These are phyloP conservation scores for Cicer bijugum DNA, from an alignment of 306 rosid species.

Conservation along the genomic window DNA sequence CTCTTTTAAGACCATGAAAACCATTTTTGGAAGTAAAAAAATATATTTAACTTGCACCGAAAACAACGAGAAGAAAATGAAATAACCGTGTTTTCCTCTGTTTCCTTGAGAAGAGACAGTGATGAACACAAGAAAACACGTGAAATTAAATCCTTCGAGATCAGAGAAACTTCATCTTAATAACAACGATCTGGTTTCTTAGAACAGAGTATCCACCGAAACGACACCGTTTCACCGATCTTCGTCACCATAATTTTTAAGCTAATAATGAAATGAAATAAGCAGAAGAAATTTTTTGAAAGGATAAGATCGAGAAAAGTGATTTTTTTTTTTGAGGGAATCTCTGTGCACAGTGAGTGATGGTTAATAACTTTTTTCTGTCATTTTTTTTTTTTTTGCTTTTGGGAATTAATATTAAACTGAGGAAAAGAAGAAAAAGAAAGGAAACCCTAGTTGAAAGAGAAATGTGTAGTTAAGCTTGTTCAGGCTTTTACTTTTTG, in stretches of 20 bases:
- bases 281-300: background rate
- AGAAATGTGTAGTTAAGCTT: conserved; percentile 36
- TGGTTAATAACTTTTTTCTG: background rate
- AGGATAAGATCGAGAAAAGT: conserved; percentile 3
- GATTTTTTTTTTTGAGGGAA: conserved; percentile 2
- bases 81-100: background rate
- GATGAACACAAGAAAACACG: conserved; percentile 56
- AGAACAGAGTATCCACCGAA: conserved; percentile 20
- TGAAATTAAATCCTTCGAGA: conserved; percentile 54
- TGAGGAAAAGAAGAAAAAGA: background rate
- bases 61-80: background rate
- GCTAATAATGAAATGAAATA: conserved; percentile 35
- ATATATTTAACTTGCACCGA: background rate
- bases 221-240: conserved; percentile 58
- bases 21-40: background rate
- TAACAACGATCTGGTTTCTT: conserved; percentile 56
- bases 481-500: conserved; percentile 42
- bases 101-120: conserved; percentile 46
- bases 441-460: conserved; percentile 44
- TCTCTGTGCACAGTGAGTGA: conserved; percentile 40
- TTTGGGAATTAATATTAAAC: conserved; percentile 15
- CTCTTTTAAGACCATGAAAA: background rate
- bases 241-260: conserved; percentile 45
- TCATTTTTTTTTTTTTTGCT: background rate
- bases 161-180: conserved; percentile 55